Evolutionary conservation across 345 rosid species (phyloP).

Genomic region (Jatropha curcas): DNA sequence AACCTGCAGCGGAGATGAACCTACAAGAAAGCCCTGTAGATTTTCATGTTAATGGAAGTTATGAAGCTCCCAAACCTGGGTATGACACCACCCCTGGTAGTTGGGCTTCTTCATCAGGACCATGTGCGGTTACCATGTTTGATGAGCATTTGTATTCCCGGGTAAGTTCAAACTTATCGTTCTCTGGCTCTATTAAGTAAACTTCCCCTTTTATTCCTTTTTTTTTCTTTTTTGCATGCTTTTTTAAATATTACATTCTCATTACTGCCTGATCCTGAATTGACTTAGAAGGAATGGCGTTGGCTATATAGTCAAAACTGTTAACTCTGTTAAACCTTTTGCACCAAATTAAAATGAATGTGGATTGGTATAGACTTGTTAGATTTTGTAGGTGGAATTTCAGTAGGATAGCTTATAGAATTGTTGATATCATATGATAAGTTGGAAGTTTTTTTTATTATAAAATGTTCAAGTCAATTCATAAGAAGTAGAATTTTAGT

Average conservation of each 20-base stretch:
- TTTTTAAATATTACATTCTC: background rate
- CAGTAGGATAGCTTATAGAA: background rate
- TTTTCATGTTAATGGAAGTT: constrained; percentile 57
- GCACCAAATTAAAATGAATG: too few species aligned
- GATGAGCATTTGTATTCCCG: constrained; percentile 55
- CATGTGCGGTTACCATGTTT: constrained; percentile 55
- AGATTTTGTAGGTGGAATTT: too few species aligned
- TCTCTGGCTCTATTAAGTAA: background rate
- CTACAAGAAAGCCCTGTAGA: constrained; percentile 49
- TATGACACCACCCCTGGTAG: constrained; percentile 42
- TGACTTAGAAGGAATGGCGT: too few species aligned
- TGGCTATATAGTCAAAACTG: too few species aligned
- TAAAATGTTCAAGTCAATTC: background rate
- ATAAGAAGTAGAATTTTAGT: background rate
- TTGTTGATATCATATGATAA: background rate
- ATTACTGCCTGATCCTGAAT: background rate
- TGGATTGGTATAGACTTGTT: too few species aligned
- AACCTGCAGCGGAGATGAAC: constrained; percentile 48
- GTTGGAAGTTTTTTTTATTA: background rate
- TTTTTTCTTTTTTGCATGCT: background rate
- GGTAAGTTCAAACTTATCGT: constrained; percentile 32
- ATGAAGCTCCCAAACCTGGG: constrained; percentile 52
- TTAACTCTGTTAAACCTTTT: too few species aligned
- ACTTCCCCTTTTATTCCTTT: background rate
- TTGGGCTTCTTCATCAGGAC: constrained; percentile 61